Evolutionary conservation across 352 stramenopile species (phyloP), one percentile per base, ranked within the genome.

Genomic region (Pythium grandisporangium): DNA sequence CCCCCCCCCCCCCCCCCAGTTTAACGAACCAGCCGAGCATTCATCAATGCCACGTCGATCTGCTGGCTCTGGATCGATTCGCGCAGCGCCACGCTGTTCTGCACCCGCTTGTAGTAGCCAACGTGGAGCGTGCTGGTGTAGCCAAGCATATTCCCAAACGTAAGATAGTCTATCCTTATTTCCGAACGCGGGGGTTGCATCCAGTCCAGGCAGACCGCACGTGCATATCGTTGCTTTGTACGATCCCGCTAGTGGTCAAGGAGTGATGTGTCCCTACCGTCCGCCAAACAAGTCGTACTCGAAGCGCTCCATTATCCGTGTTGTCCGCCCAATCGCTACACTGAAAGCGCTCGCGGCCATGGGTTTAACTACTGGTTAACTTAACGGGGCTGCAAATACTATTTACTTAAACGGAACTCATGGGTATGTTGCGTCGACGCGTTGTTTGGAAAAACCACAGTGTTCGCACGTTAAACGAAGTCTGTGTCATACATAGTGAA

Each of bases 31-130:
- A 84, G 58, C 17, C 72, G 65, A 13, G 75, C 71, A 55, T 92
- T 81, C 46, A 92, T 67, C 22, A 92, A 53, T 20, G 79, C 73
- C 17, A 72, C 70, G 37, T 92, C 67, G 37, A 87, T 56, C 29
- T 81, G 61, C 45, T 85, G 74, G 48, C 73, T 61, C 21, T 76
- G 44, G n/a, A 89, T 53, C 16, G 54, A 43, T 49, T 84, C 57
- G 34, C 61, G 74, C 45, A 92, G 62, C 29, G 49, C 53, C 1
- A 58, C 43, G 41, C 61, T 71, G 55, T 92, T 92, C 46, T 78
- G 70, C 30, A 92, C 79, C 39, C 84, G 51, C 42, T 60, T 73
- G 46, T 77, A 92, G 50, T 76, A 84, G 4, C 58, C 76, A 19
- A 77, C 55, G 43, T 92, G 76, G 5, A 92, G 67, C 45, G 70